Percentiles rank a stretch among this genome's conserved stretches.
These are phyloP conservation scores for Aphanomyces stellatus DNA, from an alignment of 352 stramenopile genomes.

Conservation along the genomic window DNA sequence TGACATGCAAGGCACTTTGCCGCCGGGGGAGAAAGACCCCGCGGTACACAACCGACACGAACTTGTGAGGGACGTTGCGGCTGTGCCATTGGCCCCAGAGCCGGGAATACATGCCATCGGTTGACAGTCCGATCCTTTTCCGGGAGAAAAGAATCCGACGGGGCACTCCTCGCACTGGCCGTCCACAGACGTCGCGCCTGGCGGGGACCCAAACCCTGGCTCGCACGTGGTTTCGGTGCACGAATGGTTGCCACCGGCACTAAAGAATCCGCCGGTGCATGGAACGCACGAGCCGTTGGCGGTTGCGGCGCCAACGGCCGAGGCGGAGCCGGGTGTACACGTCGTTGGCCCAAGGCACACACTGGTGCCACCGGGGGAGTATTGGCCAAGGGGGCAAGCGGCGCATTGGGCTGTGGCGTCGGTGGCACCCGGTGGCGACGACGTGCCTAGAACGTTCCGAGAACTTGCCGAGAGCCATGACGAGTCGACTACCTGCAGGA, in stretches of 20 bases:
- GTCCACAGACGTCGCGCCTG: not conserved
- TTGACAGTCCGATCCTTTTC: not conserved
- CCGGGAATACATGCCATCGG: constrained; percentile 1
- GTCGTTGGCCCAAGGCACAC: not conserved
- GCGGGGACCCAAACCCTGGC: not conserved
- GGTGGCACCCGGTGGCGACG: not conserved
- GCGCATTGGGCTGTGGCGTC: not conserved
- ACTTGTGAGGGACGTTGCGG: not conserved
- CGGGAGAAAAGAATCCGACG: not conserved
- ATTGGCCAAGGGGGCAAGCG: not conserved
- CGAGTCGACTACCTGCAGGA: not conserved
- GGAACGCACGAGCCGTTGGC: not conserved
- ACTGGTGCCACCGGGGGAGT: not conserved
- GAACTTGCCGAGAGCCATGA: too few species aligned
- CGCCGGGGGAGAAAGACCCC: constrained; percentile 1
- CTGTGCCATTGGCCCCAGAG: not conserved
- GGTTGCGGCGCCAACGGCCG: not conserved
- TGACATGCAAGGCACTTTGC: not conserved
- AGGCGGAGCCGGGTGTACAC: not conserved
- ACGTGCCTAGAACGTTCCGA: too few species aligned
- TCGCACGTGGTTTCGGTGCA: not conserved
- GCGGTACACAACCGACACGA: not conserved
- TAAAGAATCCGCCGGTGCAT: not conserved
- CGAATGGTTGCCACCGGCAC: not conserved
- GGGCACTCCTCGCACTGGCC: not conserved